phyloP scores from a whole-genome alignment of 352 stramenopile species.

The Globisporangium parvum region DNA sequence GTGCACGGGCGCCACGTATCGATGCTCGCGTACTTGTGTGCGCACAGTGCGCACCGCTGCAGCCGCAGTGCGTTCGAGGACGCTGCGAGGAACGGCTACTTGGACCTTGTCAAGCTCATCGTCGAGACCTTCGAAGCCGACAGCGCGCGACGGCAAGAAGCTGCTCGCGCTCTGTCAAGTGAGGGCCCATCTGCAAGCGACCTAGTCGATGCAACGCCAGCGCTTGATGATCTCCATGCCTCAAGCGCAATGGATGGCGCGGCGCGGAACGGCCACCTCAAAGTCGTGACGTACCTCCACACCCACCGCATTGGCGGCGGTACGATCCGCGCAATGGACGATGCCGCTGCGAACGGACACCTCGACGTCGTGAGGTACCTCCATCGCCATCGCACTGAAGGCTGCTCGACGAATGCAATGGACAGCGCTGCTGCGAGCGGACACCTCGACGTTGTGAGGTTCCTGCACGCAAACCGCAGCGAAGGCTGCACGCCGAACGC shows the following conservation, averaged over 20 bases:
- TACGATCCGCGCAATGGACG: neutral
- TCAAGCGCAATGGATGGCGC: neutral
- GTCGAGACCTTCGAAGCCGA: neutral
- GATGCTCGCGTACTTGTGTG: neutral
- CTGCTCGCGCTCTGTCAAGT: neutral
- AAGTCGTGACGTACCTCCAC: constrained; percentile 1
- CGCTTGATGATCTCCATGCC: no score
- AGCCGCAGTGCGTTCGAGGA: neutral
- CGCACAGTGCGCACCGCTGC: neutral
- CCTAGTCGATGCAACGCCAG: neutral
- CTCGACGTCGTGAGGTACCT: neutral
- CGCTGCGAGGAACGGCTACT: neutral
- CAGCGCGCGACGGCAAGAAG: no score
- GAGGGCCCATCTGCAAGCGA: neutral
- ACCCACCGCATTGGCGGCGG: neutral
- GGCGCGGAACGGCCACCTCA: neutral
- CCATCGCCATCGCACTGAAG: neutral
- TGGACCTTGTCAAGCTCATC: constrained; percentile 1
- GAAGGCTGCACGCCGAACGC: neutral
- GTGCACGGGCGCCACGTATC: neutral
- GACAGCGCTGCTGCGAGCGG: neutral
- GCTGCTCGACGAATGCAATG: neutral
- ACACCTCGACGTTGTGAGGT: neutral
- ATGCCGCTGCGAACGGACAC: neutral
- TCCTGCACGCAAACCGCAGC: neutral